phyloP scores from a whole-genome alignment of 2,329 filamentous ascomycete genomes.

The Penicillium sp. region DNA sequence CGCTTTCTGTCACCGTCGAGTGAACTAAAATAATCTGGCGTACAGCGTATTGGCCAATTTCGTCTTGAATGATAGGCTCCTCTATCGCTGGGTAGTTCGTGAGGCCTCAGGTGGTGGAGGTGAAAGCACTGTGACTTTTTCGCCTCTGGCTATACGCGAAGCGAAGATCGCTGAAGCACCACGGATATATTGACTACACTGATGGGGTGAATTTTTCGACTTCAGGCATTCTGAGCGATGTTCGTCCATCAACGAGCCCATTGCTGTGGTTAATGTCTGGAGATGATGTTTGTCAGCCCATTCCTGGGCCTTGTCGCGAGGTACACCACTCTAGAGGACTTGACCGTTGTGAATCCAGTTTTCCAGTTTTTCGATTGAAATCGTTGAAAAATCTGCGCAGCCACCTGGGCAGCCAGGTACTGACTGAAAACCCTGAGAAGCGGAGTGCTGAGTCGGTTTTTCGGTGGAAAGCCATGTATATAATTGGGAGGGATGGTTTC shows the following conservation, averaged over 20 bases:
- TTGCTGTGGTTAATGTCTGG: conserved; percentile 13
- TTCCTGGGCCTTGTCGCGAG: conserved; percentile 5
- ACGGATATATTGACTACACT: conserved; percentile 13
- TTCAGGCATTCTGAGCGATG: conserved; percentile 6
- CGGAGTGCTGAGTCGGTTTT: no score
- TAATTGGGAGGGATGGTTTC: no score
- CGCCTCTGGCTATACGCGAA: conserved; percentile 11
- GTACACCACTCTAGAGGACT: conserved; percentile 9
- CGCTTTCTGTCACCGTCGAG: conserved; percentile 6
- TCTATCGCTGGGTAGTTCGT: conserved; percentile 12
- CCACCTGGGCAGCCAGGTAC: no score
- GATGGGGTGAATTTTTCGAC: conserved; percentile 1
- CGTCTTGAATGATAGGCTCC: conserved; percentile 8
- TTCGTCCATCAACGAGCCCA: conserved; percentile 10
- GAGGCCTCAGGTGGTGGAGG: conserved; percentile 13
- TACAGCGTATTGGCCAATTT: conserved; percentile 1
- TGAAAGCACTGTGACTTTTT: conserved; percentile 8
- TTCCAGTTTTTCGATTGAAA: no score
- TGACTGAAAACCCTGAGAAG: no score
- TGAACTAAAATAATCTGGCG: conserved; percentile 7
- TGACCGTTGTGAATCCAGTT: background rate
- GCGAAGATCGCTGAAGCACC: conserved; percentile 14
- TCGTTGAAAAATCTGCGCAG: no score
- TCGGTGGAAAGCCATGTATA: no score
- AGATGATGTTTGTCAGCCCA: conserved; percentile 9